phyloP scores from a whole-genome alignment of 2,329 filamentous ascomycete genomes.

The Ceratocystiopsis brevicomis region DNA sequence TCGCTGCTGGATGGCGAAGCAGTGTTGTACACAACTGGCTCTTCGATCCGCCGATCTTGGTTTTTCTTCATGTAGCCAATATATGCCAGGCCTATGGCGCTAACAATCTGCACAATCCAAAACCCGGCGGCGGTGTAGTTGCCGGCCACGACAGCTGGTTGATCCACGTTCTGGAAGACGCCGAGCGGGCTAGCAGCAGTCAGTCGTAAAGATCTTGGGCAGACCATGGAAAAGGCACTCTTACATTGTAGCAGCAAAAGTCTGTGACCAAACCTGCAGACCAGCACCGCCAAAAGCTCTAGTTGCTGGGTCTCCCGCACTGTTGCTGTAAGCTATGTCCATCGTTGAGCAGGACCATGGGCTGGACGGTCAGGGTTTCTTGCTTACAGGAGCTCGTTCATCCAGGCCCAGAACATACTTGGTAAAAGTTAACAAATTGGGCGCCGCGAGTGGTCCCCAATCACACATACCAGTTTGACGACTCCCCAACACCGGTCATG shows the following conservation, averaged over 20 bases:
- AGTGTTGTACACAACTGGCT: too few species aligned
- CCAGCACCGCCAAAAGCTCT: constrained; percentile 4
- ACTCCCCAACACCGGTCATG: not conserved
- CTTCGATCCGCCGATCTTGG: too few species aligned
- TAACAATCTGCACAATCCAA: not conserved
- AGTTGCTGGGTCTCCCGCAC: constrained; percentile 4
- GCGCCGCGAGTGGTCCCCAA: too few species aligned
- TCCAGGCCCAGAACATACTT: constrained; percentile 8
- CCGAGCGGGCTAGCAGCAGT: constrained; percentile 1
- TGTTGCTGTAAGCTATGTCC: too few species aligned
- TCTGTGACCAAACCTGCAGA: constrained; percentile 6
- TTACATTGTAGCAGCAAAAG: constrained; percentile 4
- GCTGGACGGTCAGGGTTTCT: too few species aligned
- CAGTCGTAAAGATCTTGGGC: not conserved
- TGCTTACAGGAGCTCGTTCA: constrained; percentile 3
- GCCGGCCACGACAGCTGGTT: constrained; percentile 5
- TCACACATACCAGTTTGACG: too few species aligned
- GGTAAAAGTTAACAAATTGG: too few species aligned
- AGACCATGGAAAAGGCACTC: not conserved
- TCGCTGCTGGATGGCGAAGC: too few species aligned
- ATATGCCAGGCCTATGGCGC: too few species aligned
- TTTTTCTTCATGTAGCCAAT: too few species aligned
- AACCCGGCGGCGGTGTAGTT: constrained; percentile 7
- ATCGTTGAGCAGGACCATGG: too few species aligned
- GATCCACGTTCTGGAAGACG: constrained; percentile 5